These are phyloP conservation scores for Lactifluus volemus DNA, from an alignment of 768 basidiomycete genomes.

Conservation along the genomic window DNA sequence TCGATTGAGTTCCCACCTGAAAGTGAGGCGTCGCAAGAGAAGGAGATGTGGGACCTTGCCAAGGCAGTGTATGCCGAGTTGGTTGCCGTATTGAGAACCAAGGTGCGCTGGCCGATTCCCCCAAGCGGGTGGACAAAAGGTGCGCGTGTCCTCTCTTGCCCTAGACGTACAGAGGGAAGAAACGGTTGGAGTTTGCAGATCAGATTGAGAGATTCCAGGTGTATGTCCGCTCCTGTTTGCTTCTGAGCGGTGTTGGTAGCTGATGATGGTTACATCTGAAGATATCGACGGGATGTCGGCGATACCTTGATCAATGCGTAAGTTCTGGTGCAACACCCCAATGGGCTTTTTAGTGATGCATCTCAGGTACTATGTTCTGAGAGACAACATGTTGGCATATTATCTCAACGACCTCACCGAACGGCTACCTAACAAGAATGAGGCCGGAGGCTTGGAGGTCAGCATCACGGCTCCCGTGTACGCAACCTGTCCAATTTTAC, in stretches of 20 bases:
- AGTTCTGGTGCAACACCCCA: constrained; percentile 23
- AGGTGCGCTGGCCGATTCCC: constrained; percentile 63
- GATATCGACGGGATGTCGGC: constrained; percentile 78
- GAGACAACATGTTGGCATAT: constrained; percentile 72
- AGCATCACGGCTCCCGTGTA: constrained; percentile 7
- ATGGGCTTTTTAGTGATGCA: neutral
- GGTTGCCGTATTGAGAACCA: constrained; percentile 58
- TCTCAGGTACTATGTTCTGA: constrained; percentile 72
- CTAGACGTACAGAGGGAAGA: neutral
- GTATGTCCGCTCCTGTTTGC: constrained; percentile 34
- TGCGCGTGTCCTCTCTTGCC: constrained; percentile 25
- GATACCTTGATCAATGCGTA: constrained; percentile 87
- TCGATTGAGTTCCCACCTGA: constrained; percentile 43
- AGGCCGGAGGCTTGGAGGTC: constrained; percentile 68
- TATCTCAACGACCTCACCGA: constrained; percentile 55
- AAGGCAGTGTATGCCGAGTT: constrained; percentile 75
- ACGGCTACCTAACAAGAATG: constrained; percentile 37
- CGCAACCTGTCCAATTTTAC: neutral
- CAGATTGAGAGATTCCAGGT: constrained; percentile 72
- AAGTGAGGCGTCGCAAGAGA: constrained; percentile 29
- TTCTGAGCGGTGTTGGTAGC: neutral
- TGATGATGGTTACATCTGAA: constrained; percentile 22
- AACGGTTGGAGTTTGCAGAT: constrained; percentile 36
- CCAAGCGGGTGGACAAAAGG: constrained; percentile 57
- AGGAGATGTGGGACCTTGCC: constrained; percentile 44